Conservation (phyloP, 2,329 filamentous ascomycete species). For the Fusarium siculi region DNA sequence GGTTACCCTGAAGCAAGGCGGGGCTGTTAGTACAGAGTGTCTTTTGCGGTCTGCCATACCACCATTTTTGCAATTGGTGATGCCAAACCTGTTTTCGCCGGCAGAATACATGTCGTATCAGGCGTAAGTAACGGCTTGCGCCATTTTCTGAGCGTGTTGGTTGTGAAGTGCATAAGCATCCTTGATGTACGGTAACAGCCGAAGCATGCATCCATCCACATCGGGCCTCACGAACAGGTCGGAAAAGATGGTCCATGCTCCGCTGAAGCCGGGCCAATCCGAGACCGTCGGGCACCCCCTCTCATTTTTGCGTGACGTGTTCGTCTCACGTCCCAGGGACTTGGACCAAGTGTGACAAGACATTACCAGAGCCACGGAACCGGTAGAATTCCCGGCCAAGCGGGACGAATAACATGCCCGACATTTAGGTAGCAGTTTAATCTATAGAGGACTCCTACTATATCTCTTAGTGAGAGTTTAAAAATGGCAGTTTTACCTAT, state of each 20-base stretch:
- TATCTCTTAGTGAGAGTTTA: background rate
- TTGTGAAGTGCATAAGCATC: background rate
- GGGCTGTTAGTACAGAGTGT: background rate
- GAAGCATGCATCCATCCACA: background rate
- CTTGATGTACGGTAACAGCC: background rate
- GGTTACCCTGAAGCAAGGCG: background rate
- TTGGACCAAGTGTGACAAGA: background rate
- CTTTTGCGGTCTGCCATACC: background rate
- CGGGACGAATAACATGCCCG: background rate
- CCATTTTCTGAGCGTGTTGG: background rate
- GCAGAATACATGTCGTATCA: fast-evolving
- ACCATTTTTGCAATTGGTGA: background rate
- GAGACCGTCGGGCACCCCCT: background rate
- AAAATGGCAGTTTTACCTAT: background rate
- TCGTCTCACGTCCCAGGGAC: background rate
- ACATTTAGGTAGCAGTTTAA: background rate
- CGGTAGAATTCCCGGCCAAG: background rate
- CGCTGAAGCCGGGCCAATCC: background rate
- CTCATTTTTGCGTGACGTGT: background rate
- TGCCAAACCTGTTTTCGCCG: too few species aligned
- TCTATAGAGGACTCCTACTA: background rate
- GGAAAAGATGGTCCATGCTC: background rate
- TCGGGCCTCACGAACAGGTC: background rate
- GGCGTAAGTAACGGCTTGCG: background rate
- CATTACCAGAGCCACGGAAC: background rate